Conservation (phyloP, 1,139 yeast species). For the Hemisphaericaspora xylofermentans region DNA sequence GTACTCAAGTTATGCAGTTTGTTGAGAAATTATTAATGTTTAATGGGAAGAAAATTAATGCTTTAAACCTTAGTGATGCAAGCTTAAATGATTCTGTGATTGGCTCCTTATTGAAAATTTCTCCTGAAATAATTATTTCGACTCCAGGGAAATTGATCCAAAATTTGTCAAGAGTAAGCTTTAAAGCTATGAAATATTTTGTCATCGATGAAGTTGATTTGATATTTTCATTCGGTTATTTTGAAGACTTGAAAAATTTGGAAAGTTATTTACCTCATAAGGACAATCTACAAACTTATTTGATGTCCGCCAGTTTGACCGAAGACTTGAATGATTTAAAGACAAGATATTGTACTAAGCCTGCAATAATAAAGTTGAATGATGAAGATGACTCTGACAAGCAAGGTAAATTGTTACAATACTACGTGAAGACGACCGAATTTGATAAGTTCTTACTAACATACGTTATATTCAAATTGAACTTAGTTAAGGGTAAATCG, state of each 20-base stretch:
- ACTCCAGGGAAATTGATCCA: constrained; percentile 82
- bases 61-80: constrained; percentile 68
- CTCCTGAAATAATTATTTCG: constrained; percentile 79
- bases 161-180: constrained; percentile 54
- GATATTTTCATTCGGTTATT: constrained; percentile 85
- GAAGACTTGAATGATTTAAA: constrained; percentile 83
- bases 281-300: constrained; percentile 79
- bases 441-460: constrained; percentile 88
- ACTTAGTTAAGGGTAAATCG: constrained; percentile 87
- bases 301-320: constrained; percentile 95
- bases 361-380: constrained; percentile 78
- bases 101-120: constrained; percentile 63
- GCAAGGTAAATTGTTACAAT: constrained; percentile 71
- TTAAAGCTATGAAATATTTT: constrained; percentile 60
- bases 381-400: constrained; percentile 59
- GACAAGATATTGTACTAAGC: constrained; percentile 74
- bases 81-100: constrained; percentile 72
- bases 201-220: constrained; percentile 97
- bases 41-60: constrained; percentile 65
- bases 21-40: constrained; percentile 65
- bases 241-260: constrained; percentile 74
- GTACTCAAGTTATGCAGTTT: constrained; percentile 78
- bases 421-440: constrained; percentile 82
- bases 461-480: constrained; percentile 87
- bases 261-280: constrained; percentile 65